These are phyloP conservation scores for Daldinia sp. DNA, from an alignment of 2,329 filamentous ascomycete species.

Conservation along the genomic window DNA sequence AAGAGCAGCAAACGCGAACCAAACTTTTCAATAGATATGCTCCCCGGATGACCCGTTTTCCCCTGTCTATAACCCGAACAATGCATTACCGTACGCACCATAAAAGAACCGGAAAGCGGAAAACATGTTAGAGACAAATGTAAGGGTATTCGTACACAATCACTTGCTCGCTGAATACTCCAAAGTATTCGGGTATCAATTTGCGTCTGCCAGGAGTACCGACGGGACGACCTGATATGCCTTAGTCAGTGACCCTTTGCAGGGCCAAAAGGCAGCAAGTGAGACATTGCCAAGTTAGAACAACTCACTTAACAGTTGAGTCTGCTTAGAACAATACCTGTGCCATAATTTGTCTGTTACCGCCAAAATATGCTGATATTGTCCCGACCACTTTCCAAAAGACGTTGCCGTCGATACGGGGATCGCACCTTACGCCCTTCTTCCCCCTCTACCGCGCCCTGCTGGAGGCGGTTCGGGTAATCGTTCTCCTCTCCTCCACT, in stretches of 20 bases:
- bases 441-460: conserved; percentile 56
- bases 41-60: background rate
- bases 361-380: background rate
- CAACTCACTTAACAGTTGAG: conserved; percentile 24
- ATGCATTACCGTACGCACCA: background rate
- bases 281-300: background rate
- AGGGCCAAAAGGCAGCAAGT: background rate
- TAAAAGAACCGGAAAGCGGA: background rate
- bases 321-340: conserved; percentile 4
- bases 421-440: conserved; percentile 48
- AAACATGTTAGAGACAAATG: background rate
- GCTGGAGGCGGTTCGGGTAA: conserved; percentile 59
- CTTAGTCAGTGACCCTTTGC: conserved; percentile 3
- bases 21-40: conserved; percentile 1
- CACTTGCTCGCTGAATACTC: conserved; percentile 10
- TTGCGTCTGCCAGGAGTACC: background rate
- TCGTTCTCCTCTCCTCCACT: conserved; percentile 73
- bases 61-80: background rate
- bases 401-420: background rate
- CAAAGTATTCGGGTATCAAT: conserved; percentile 17
- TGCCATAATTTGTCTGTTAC: conserved; percentile 15
- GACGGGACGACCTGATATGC: conserved; percentile 1
- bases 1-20: background rate
- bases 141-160: conserved; percentile 19
- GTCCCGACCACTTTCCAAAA: background rate